Evolutionary conservation across 768 basidiomycete genomes (phyloP).

Genomic region (Pilatotrama ljubarskyi): DNA sequence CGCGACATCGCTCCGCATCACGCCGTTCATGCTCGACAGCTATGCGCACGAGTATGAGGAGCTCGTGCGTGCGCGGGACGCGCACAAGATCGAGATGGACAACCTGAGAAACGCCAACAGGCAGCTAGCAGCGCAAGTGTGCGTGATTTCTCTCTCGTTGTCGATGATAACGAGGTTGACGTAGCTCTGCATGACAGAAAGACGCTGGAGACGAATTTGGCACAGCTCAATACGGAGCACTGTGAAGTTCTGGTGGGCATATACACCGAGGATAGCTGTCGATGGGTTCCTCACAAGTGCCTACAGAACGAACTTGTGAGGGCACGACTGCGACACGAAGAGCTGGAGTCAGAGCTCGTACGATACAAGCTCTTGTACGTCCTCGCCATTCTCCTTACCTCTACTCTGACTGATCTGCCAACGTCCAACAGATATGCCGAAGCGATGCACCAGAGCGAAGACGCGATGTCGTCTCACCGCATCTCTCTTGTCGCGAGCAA

Average conservation of each 20-base stretch:
- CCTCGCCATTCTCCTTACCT: too few relatives aligned
- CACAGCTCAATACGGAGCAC: constrained; percentile 82
- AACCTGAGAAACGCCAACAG: constrained; percentile 79
- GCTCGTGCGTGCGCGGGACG: constrained; percentile 69
- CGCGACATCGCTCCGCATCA: constrained; percentile 81
- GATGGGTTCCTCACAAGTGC: too few relatives aligned
- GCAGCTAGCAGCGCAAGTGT: constrained; percentile 76
- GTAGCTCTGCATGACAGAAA: constrained; percentile 54
- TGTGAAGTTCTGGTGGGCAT: constrained; percentile 69
- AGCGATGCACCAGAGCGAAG: constrained; percentile 52
- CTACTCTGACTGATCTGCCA: neutral
- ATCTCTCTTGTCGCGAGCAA: constrained; percentile 35
- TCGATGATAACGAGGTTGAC: neutral
- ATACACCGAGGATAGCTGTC: too few relatives aligned
- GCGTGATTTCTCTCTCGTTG: constrained; percentile 33
- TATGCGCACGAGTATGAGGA: constrained; percentile 91
- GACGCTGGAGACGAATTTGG: constrained; percentile 72
- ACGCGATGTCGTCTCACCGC: constrained; percentile 47
- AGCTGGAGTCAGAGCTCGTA: constrained; percentile 91
- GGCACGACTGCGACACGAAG: constrained; percentile 85
- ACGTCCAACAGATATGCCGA: constrained; percentile 49
- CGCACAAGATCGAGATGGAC: constrained; percentile 84
- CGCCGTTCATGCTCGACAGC: constrained; percentile 93
- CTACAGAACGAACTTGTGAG: constrained; percentile 86
- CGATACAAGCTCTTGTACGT: constrained; percentile 89